Conservation (phyloP, 441 rosid species). For the Euphorbia corollata region DNA sequence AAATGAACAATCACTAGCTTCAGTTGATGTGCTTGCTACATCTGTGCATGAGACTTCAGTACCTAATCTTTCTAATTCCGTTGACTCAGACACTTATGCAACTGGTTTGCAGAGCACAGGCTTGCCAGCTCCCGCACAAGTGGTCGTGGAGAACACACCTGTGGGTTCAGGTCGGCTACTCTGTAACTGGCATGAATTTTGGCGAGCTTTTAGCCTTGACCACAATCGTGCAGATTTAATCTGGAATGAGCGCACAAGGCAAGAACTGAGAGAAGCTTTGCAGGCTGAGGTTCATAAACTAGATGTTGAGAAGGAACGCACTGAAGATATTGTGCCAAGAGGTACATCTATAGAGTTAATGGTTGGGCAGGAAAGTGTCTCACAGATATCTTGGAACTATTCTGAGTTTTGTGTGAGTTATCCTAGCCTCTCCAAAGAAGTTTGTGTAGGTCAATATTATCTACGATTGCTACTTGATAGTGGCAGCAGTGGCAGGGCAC, state of each 20-base stretch:
- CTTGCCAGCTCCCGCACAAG: slow-evolving; percentile 97
- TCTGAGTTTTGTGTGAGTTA: slow-evolving; percentile 88
- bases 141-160: slow-evolving; percentile 85
- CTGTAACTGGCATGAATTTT: slow-evolving; percentile 93
- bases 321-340: slow-evolving; percentile 91
- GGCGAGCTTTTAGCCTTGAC: slow-evolving; percentile 99
- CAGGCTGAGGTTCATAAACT: slow-evolving; percentile 96
- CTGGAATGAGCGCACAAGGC: slow-evolving; percentile 99
- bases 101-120: slow-evolving; percentile 46
- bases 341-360: slow-evolving; percentile 44
- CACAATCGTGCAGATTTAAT: slow-evolving; percentile 99
- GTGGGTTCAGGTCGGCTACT: slow-evolving; percentile 98
- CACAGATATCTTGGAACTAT: slow-evolving; percentile 97
- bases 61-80: slow-evolving; percentile 39
- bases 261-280: slow-evolving; percentile 95
- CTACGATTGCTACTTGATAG: slow-evolving; percentile 95
- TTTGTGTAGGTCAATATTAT: slow-evolving; percentile 99
- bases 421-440: slow-evolving; percentile 96
- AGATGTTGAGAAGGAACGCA: slow-evolving; percentile 94
- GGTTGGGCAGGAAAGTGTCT: slow-evolving; percentile 69
- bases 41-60: slow-evolving; percentile 41
- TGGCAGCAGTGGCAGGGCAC: slow-evolving; percentile 84
- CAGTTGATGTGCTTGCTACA: slow-evolving; percentile 33
- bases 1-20: slow-evolving; percentile 45
- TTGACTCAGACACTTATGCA: slow-evolving; percentile 40